Conservation (phyloP, 163 green algal genomes). For the Scenedesmus sp. region DNA sequence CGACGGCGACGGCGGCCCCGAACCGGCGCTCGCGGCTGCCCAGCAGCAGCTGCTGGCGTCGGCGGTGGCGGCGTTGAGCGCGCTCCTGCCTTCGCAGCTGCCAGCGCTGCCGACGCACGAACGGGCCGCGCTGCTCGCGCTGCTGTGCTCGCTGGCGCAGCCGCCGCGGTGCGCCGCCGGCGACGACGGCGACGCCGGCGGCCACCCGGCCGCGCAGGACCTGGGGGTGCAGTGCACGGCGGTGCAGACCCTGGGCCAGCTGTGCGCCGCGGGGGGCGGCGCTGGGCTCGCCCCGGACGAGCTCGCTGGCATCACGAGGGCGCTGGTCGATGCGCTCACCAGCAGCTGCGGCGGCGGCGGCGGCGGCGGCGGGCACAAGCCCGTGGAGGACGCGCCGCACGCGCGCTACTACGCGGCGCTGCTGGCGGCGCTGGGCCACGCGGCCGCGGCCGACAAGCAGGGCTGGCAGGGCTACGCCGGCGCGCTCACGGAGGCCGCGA, state of each 20-base stretch:
- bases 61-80: slow-evolving; percentile 25
- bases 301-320: not conserved
- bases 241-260: slow-evolving; percentile 24
- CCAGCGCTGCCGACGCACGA: slow-evolving; percentile 44
- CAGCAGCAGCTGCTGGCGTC: slow-evolving; percentile 6
- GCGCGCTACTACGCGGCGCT: slow-evolving; percentile 47
- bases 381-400: slow-evolving; percentile 47
- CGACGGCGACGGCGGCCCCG: not conserved
- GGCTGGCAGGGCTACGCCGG: slow-evolving; percentile 45
- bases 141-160: slow-evolving; percentile 50
- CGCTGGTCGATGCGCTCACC: slow-evolving; percentile 11
- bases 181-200: not conserved
- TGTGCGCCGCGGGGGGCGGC: not conserved
- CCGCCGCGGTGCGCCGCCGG: not conserved
- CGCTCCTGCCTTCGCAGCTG: slow-evolving; percentile 28
- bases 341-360: slow-evolving; percentile 1
- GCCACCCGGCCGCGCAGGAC: not conserved
- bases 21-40: no score
- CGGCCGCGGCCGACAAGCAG: slow-evolving; percentile 27
- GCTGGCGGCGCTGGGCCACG: slow-evolving; percentile 35
- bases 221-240: slow-evolving; percentile 40
- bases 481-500: slow-evolving; percentile 48
- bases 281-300: slow-evolving; percentile 3
- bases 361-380: not conserved
- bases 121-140: slow-evolving; percentile 42